Evolutionary conservation across 176 grass and related monocot genomes (phyloP), one percentile per base, ranked within the genome.

Genomic region (Bromus sterilis): DNA sequence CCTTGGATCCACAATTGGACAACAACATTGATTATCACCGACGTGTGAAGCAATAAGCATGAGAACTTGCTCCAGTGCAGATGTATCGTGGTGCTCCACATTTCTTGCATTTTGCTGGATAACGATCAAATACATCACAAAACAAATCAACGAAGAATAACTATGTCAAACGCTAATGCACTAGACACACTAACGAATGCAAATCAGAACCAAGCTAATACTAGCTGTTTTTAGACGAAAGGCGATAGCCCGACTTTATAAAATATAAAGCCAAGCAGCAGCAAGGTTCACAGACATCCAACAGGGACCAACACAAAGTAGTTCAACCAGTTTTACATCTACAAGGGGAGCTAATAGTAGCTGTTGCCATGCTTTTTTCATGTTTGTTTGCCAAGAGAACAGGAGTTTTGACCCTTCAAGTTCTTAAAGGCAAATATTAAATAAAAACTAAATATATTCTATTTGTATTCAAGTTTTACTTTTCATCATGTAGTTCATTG

Each of bases 1-100:
- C 86, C 79, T 93, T 74, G 82, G 79, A 86, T 99, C 88, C 32
- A 84, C 76, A 60, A 43, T 66, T 37, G 67, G 84, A 85, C 90
- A 93, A 71, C 74, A 83, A 43, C 89, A 90, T 28, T 66, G 84
- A 78, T 89, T 68, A 71, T 89, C 61, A 9, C 84, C 87, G 88
- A 95, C 78, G 86, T 99, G 96, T 55, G 92, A 91, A 89, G 93
- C 85, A 91, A 88, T 76, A 82, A 86, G 82, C 36, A 75, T 84
- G 55, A 99, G 74, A 83, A 91, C 89, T 86, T 89, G 88, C 40
- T 99, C 96, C 61, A 99, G 79, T 1, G 83, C 77, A 82, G 91
- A 99, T 63, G 69, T 77, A 62, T 56, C 80, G 56, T 75, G 49
- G 51, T 84, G 79, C 36, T 55, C 66, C 60, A 66, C 53, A 79